Evolutionary conservation across 2,329 filamentous ascomycete species (phyloP), one percentile per base, ranked within the genome.

Genomic region (Aspergillus sp.): DNA sequence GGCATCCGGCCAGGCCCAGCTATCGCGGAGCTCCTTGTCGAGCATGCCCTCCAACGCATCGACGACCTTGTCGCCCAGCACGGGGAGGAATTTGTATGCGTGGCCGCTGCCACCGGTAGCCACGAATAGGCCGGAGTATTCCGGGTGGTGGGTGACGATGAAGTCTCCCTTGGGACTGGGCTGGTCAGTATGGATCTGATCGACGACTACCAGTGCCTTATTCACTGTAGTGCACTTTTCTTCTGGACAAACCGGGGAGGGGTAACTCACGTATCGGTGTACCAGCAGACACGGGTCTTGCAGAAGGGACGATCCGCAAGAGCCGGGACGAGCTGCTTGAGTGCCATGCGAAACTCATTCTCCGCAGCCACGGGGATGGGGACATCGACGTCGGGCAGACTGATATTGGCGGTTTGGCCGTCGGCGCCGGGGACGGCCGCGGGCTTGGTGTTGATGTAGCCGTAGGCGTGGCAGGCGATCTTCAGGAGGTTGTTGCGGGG

Each of bases 261-360:
- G 20, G 26, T 22, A 16, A 67, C 71, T 60, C 65, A 75, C 60
- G 87, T 90, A 72, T 90, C 87, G 4, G 83, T 84, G 67, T 90
- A 90, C 87, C 87, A 90, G 73, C 87, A 90, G 49, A 90, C 72
- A 20, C 85, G 77, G 2, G 83, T 86, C 49, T 76, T 74, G 52
- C 73, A 72, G 73, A 88, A 89, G 1, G 82, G 81, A 22, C 87
- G 76, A 20, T 79, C 75, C 46, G 76, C 77, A 16, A 89, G 75
- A 9, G 76, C 76, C 1, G 87, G 84, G 4, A 89, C 75, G 60
- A 88, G 79, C 53, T 83, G 77, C 11, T 71, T 74, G 22, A 92
- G 72, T 1, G 81, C 87, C 1, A 73, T 70, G 20, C 87, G 82
- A 58, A 89, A 81, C 20, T 82, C 83, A 19, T 72, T 64, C 54